Percentiles rank a stretch among this genome's conserved stretches.
These are phyloP conservation scores for Brettanomyces anomalus DNA, from an alignment of 805 yeast species.

Conservation along the genomic window DNA sequence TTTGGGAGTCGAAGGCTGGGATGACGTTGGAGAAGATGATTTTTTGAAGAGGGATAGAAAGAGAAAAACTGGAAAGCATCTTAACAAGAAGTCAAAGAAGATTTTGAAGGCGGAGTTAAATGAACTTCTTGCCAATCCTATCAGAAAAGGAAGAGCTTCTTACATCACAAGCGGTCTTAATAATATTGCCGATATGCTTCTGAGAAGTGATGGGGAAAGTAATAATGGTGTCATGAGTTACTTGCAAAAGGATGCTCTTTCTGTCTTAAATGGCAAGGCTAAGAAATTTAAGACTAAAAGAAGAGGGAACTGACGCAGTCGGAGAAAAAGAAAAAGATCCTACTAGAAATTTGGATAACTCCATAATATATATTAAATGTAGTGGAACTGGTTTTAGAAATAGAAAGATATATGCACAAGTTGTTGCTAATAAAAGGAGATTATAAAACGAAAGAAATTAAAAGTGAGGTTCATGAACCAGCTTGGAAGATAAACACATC, in stretches of 20 bases:
- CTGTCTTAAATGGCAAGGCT: slow-evolving; percentile 35
- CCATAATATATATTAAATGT: neutral
- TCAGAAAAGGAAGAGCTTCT: slow-evolving; percentile 57
- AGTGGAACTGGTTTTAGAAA: too few relatives aligned
- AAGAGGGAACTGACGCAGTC: slow-evolving; percentile 2
- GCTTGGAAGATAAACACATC: too few relatives aligned
- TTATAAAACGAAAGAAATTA: too few relatives aligned
- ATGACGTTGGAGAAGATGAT: slow-evolving; percentile 66
- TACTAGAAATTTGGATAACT: neutral
- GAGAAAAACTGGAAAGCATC: slow-evolving; percentile 41
- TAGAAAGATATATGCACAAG: too few relatives aligned
- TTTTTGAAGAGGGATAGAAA: slow-evolving; percentile 53
- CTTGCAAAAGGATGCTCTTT: slow-evolving; percentile 57
- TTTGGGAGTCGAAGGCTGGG: slow-evolving; percentile 66
- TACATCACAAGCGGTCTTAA: slow-evolving; percentile 73
- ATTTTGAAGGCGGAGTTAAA: slow-evolving; percentile 43
- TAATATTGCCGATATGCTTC: slow-evolving; percentile 70
- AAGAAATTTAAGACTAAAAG: slow-evolving; percentile 3
- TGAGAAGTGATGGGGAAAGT: slow-evolving; percentile 36
- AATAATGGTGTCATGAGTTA: slow-evolving; percentile 72
- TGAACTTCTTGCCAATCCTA: slow-evolving; percentile 40
- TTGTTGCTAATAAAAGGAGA: too few relatives aligned
- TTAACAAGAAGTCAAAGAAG: slow-evolving; percentile 41
- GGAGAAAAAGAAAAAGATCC: slow-evolving; percentile 1
- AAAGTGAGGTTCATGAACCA: too few relatives aligned